Base-by-base conservation (phyloP, 2,329 filamentous ascomycete species). In the Colletotrichum melonis region DNA sequence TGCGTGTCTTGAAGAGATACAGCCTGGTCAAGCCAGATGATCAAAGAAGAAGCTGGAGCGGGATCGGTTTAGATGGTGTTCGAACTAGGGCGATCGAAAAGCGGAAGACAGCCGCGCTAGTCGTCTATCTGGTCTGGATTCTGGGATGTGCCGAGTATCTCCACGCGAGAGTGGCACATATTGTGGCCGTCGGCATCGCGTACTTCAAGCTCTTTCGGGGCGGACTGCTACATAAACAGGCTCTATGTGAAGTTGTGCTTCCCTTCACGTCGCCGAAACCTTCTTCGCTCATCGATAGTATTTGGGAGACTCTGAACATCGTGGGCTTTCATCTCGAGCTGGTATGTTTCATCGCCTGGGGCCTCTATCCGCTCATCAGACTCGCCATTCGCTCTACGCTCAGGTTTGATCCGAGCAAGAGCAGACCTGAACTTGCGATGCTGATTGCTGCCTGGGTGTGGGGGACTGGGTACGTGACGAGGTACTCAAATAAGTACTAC, bases 401-500 rank as follows among this genome's bases (percentile, higher is more conserved):
- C 6, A 30, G 55, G 19, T 7, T 56, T 28, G 55, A 70, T 8
- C 62, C 67, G 1, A 55, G 16, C 35, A 22, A 63, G 9, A 74
- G 72, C 24, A 54, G 60, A 9, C 56, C 70, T 1, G 74, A 57
- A 32, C n/a, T 74, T 62, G 26, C 69, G 26, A 11, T 69, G 32
- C 46, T 78, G 49, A 46, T 76, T 19, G 63, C 56, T 0, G 35
- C 35, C 5, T 76, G 11, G 58, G 75, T 2, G 60, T 71, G 67
- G 75, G 58, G 9, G 1, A 79, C 78, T 63, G 76, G 60, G 42
- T 74, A 78, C 22, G 28, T 84, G 30, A 76, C 84, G 16, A 75
- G 76, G 52, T 80, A 81, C 67, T 81, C 83, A 35, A 82, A 82
- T 55, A 78, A 76, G 49, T 81, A 85, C 65, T 85, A 82, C 71